Base-by-base conservation (phyloP, 176 grass and related monocot genomes). In the Triticum monococcum region DNA sequence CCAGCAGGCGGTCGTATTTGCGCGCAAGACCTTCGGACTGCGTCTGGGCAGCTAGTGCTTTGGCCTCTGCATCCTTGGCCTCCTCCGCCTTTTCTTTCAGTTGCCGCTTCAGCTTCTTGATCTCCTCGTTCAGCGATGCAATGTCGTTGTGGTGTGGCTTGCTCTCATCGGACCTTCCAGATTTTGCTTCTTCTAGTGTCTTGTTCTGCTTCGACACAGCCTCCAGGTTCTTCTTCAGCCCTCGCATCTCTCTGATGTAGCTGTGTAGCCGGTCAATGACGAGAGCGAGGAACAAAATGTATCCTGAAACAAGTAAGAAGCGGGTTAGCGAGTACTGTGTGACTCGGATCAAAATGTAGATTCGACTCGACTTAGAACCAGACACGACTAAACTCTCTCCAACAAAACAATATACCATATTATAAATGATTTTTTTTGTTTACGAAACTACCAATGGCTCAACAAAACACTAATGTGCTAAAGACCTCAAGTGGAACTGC, bases 191-290 rank as follows among this genome's bases (percentile, higher is more conserved):
- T 79, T 95, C 87, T 14, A 93, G 16, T 12, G 18, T 22, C 50
- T 88, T 87, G 12, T 93, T 93, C 60, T 91, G 89, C 79, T 93
- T 97, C 3, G 82, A 88, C 20, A 87, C 85, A 32, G 73, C 88
- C 22, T 97, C 95, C 56, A 97, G 62, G 77, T 70, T 92, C 88
- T 92, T 97, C 81, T 84, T 91, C 12, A 93, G 60, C 18, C 84
- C 89, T 62, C 92, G 79, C 37, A 88, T 86, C 79, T 95, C 92
- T 95, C 89, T 97, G 64, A 93, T 89, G 83, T 97, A 91, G 79
- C 90, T 88, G 79, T 97, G 95, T 13, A 93, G 87, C 3, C 92
- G 90, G 64, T 97, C 95, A 68, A 95, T 95, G 37, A 97, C 84
- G 57, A 95, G 70, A 72, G 89, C 90, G 76, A 97, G 95, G 75